phyloP scores from a whole-genome alignment of 345 rosid species.

The Eucalyptus pauciflora region DNA sequence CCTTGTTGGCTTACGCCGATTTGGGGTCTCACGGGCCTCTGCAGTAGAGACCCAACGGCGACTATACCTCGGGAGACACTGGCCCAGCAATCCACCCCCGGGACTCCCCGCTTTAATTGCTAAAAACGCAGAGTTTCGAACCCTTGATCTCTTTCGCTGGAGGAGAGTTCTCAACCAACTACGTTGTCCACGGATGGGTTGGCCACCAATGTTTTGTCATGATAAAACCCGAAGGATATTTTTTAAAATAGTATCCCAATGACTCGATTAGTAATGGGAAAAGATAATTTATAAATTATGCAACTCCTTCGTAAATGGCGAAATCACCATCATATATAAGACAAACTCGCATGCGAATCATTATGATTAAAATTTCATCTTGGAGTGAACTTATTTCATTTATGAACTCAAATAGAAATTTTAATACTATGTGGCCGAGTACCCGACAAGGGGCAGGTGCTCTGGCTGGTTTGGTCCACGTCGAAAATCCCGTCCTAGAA shows the following conservation, averaged over 20 bases:
- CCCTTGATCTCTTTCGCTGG: too few relatives aligned
- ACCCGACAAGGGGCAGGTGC: neutral
- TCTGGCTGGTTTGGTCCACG: neutral
- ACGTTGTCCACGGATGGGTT: too few relatives aligned
- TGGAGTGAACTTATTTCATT: neutral
- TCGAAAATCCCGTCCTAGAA: neutral
- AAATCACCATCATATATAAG: neutral
- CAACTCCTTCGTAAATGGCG: neutral
- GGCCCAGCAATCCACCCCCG: too few relatives aligned
- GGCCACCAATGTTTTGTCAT: neutral
- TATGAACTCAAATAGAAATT: neutral
- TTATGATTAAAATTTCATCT: neutral
- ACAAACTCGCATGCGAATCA: neutral
- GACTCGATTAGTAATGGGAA: neutral
- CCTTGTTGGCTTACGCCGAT: too few relatives aligned
- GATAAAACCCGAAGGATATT: neutral
- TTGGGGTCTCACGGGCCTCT: too few relatives aligned
- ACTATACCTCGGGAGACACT: too few relatives aligned
- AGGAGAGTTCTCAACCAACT: too few relatives aligned
- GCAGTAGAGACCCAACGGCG: too few relatives aligned
- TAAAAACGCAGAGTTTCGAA: too few relatives aligned
- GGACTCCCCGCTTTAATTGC: too few relatives aligned
- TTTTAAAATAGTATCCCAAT: neutral
- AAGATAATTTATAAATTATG: neutral
- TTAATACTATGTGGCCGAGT: neutral